Percentiles rank a stretch among this genome's conserved stretches.
These are phyloP conservation scores for Knufia fluminis DNA, from an alignment of 2,329 filamentous ascomycete species.

Conservation along the genomic window DNA sequence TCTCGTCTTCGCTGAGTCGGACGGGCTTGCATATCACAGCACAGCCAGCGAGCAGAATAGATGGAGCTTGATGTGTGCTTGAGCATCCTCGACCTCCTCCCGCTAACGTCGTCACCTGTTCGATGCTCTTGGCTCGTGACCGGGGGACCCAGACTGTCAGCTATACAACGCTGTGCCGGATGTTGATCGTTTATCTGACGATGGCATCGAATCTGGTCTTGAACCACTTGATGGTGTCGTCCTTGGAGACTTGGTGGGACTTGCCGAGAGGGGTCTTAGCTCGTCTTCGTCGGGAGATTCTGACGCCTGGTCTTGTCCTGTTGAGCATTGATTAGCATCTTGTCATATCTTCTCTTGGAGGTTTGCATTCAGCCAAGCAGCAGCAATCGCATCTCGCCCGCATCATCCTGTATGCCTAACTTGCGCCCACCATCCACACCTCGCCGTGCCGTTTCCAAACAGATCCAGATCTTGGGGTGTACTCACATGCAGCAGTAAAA, in stretches of 20 bases:
- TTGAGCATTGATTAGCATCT: conserved; percentile 25
- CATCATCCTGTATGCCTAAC: too few relatives aligned
- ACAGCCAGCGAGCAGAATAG: neutral
- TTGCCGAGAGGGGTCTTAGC: conserved; percentile 77
- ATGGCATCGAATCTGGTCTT: conserved; percentile 95
- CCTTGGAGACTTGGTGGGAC: conserved; percentile 84
- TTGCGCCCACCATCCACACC: too few relatives aligned
- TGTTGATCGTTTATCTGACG: conserved; percentile 65
- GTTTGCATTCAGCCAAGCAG: too few relatives aligned
- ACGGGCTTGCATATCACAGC: neutral
- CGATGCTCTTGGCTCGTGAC: neutral
- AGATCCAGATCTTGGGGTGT: neutral
- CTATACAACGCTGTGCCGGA: neutral
- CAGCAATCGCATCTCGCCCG: too few relatives aligned
- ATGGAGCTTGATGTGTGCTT: neutral
- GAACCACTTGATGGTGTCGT: conserved; percentile 98
- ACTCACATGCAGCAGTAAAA: conserved; percentile 99
- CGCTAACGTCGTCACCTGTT: neutral
- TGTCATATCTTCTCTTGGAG: too few relatives aligned
- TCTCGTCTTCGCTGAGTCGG: neutral
- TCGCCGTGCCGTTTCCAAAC: too few relatives aligned
- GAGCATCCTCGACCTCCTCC: neutral
- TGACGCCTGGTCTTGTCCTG: conserved; percentile 92
- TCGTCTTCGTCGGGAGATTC: conserved; percentile 89
- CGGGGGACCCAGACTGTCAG: neutral